A percentile compares a stretch with the other conserved stretches of the same genome.
phyloP scores from a whole-genome alignment of 495 filamentous ascomycete genomes.

The Polyplosphaeria fusca region DNA sequence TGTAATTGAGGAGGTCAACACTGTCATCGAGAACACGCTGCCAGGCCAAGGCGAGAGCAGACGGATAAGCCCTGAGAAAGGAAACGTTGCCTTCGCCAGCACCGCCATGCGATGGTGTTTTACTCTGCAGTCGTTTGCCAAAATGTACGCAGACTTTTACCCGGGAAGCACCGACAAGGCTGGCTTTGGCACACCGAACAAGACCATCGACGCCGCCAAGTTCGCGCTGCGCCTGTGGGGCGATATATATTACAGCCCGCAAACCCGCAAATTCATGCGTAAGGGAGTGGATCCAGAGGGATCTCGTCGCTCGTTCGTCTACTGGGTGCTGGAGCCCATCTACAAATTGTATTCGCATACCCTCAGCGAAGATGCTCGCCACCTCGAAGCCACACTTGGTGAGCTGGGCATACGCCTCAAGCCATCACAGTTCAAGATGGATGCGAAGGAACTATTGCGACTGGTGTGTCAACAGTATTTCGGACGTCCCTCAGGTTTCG shows the following conservation, averaged over 20 bases:
- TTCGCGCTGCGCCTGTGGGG: conserved; percentile 87
- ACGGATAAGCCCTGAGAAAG: conserved; percentile 91
- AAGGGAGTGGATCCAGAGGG: conserved; percentile 78
- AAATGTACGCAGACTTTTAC: conserved; percentile 91
- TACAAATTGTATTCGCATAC: conserved; percentile 98
- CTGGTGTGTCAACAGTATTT: conserved; percentile 95
- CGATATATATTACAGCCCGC: conserved; percentile 93
- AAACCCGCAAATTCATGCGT: conserved; percentile 82
- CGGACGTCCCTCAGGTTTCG: conserved; percentile 81
- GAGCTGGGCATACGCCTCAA: conserved; percentile 82
- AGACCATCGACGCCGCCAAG: conserved; percentile 64
- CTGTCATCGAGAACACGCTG: conserved; percentile 80
- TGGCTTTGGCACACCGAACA: conserved; percentile 23
- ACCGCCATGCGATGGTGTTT: conserved; percentile 95
- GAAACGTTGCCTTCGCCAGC: conserved; percentile 93
- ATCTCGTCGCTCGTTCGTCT: conserved; percentile 83
- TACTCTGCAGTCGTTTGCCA: conserved; percentile 86
- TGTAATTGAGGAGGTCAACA: conserved; percentile 96
- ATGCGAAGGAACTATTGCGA: conserved; percentile 84
- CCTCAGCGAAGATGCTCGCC: conserved; percentile 84
- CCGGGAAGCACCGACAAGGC: conserved; percentile 45
- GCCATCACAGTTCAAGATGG: conserved; percentile 82
- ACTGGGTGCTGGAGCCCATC: conserved; percentile 92
- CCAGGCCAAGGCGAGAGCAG: conserved; percentile 77
- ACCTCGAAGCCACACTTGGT: conserved; percentile 74